Evolutionary conservation across 2,329 filamentous ascomycete genomes (phyloP), one percentile per base, ranked within the genome.

Genomic region (Cucurbitaria berberidis): DNA sequence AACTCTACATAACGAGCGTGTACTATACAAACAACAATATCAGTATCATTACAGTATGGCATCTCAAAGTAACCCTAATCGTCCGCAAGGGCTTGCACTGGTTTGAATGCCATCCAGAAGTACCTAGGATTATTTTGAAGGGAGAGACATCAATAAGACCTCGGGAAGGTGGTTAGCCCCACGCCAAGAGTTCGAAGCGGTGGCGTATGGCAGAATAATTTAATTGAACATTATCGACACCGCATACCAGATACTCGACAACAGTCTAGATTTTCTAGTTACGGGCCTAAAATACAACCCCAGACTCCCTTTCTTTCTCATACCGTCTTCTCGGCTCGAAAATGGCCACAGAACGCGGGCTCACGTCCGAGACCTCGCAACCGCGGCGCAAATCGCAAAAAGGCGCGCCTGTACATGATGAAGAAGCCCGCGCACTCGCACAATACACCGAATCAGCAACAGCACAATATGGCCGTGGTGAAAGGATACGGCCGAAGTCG

Each of bases 401-500:
- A 41, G 49, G 44, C 42, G 58, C 63, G 36, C 58, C 62, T 19
- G 43, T 62, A 16, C 49, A 62, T 48, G 64, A 70, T 46, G 68
- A 67, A 51, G 72, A 74, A 45, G 60, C 67, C 15, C 62, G 61
- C 51, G 68, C 63, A 46, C 38, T 68, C 27, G 66, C 66, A 24
- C 59, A 66, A 32, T 79, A 65, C 64, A 68, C 62, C 55, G 65
- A 68, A 41, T 62, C 70, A 39, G 90, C 90, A 46, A 84, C 91
- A 65, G 84, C 86, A 67, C 83, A 83, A 48, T 99, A 99, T 77
- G 95, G 95, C 29, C 87, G 95, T 63, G 95, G 95, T 44, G 85
- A 85, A 62, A 84, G 84, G 58, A 88, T 96, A 64, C 83, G 88
- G 53, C 82, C 88, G 40, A 89, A 88, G 69, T 81, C 80, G 8